Conservation (phyloP, 2,329 filamentous ascomycete genomes). For the Madurella fahalii region DNA sequence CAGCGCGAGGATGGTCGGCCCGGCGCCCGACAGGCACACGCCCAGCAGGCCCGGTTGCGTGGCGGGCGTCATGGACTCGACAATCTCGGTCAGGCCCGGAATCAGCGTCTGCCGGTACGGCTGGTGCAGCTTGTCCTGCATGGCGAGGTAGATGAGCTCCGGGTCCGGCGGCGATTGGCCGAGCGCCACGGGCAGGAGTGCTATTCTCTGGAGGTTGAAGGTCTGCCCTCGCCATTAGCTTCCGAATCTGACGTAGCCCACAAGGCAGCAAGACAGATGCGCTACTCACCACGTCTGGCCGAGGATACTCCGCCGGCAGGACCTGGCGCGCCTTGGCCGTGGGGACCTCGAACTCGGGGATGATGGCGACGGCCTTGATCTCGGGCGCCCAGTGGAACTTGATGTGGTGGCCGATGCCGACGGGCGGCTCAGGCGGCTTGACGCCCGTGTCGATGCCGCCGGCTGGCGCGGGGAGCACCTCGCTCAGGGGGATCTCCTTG, state of each 20-base stretch:
- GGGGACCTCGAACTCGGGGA: constrained; percentile 93
- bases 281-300: constrained; percentile 71
- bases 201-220: constrained; percentile 93
- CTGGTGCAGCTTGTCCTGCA: constrained; percentile 98
- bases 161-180: constrained; percentile 87
- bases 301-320: constrained; percentile 72
- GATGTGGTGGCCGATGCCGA: constrained; percentile 92
- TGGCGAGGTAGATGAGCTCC: constrained; percentile 91
- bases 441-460: constrained; percentile 88
- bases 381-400: constrained; percentile 91
- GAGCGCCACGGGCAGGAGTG: constrained; percentile 82
- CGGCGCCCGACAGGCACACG: constrained; percentile 91
- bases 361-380: constrained; percentile 95
- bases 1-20: constrained; percentile 89
- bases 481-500: constrained; percentile 88
- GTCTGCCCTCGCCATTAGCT: constrained; percentile 40
- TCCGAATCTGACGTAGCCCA: not conserved
- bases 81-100: constrained; percentile 84
- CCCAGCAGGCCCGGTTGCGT: constrained; percentile 85
- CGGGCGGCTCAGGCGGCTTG: constrained; percentile 80
- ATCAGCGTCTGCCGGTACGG: constrained; percentile 90
- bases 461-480: constrained; percentile 85
- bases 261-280: not conserved
- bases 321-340: constrained; percentile 87
- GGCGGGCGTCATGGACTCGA: constrained; percentile 83